Evolutionary conservation across 768 basidiomycete species (phyloP).

Genomic region (Suillus hirtellus): DNA sequence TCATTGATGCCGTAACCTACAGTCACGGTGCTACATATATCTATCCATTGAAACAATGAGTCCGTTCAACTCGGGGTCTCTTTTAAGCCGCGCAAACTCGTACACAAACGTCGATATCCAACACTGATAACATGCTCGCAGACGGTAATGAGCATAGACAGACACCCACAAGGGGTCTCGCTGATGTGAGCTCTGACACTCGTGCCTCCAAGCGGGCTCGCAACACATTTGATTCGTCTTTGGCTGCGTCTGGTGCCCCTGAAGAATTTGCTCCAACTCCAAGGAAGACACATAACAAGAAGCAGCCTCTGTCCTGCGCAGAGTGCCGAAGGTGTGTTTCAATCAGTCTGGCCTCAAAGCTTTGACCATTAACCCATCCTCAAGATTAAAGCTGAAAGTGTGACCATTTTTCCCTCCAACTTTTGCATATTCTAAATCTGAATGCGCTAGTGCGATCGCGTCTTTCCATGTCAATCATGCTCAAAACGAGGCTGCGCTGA

Average conservation of each 20-base stretch:
- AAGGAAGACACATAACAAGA: constrained; percentile 26
- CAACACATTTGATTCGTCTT: constrained; percentile 31
- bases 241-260: constrained; percentile 15
- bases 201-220: constrained; percentile 50
- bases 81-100: constrained; percentile 12
- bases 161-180: constrained; percentile 2
- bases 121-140: constrained; percentile 28
- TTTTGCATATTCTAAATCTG: constrained; percentile 11
- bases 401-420: constrained; percentile 5
- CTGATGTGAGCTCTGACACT: constrained; percentile 20
- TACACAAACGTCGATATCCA: constrained; percentile 23
- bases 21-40: constrained; percentile 12
- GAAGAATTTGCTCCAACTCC: constrained; percentile 13
- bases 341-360: neutral
- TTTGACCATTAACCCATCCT: neutral
- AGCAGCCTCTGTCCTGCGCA: constrained; percentile 58
- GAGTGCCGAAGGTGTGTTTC: constrained; percentile 58
- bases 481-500: constrained; percentile 66
- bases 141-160: neutral
- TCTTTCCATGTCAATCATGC: constrained; percentile 68
- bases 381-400: constrained; percentile 59
- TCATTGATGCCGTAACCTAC: constrained; percentile 16
- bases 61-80: constrained; percentile 20
- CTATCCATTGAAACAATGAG: constrained; percentile 14
- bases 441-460: constrained; percentile 55